A percentile compares a stretch with the other conserved stretches of the same genome.
Evolutionary conservation across 2,329 filamentous ascomycete genomes (phyloP).

Genomic region (Beauveria sp.): DNA sequence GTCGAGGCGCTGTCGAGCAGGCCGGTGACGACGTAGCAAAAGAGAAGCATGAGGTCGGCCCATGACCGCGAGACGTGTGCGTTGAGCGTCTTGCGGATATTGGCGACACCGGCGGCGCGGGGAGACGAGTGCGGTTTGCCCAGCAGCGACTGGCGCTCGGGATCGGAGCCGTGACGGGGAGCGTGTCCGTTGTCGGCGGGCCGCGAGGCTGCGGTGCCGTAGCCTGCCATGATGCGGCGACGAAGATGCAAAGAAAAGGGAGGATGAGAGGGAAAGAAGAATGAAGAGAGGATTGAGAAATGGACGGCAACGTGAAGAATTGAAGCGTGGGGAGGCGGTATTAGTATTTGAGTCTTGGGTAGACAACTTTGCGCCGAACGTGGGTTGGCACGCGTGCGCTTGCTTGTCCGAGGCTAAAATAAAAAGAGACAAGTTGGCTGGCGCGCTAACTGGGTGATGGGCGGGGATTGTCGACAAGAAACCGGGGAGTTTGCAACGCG

Average conservation of each 20-base stretch:
- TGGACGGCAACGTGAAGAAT: neutral
- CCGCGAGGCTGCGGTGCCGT: conserved; percentile 13
- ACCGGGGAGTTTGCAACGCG: too few species aligned
- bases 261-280: too few species aligned
- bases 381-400: neutral
- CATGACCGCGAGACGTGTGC: conserved; percentile 50
- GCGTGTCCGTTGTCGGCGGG: conserved; percentile 12
- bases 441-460: too few species aligned
- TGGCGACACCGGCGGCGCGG: conserved; percentile 12
- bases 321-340: neutral
- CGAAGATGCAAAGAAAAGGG: too few species aligned
- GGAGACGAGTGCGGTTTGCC: conserved; percentile 14
- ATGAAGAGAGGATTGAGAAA: too few species aligned
- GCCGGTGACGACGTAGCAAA: conserved; percentile 71
- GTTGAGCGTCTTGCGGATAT: conserved; percentile 27
- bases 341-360: neutral
- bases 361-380: too few species aligned
- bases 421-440: neutral
- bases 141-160: conserved; percentile 30
- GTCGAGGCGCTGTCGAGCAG: conserved; percentile 70
- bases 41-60: conserved; percentile 61
- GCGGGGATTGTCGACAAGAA: too few species aligned
- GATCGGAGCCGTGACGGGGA: conserved; percentile 5
- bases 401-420: neutral
- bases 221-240: conserved; percentile 11